phyloP scores from a whole-genome alignment of 495 filamentous ascomycete species.

The Talaromyces borbonicus region DNA sequence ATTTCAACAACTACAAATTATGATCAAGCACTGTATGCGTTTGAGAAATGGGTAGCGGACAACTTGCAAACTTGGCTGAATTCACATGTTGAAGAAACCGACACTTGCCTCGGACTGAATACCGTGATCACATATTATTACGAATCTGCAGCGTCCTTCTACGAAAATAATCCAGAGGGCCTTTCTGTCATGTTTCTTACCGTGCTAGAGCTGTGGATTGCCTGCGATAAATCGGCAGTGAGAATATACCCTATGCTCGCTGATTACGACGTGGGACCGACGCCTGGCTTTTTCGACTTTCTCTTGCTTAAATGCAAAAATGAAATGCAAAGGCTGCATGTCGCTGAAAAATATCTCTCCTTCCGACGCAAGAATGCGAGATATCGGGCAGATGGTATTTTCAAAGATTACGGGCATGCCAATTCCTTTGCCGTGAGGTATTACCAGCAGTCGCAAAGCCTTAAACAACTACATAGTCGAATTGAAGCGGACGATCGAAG shows the following conservation, averaged over 20 bases:
- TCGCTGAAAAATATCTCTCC: conserved; percentile 41
- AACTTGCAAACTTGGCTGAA: conserved; percentile 29
- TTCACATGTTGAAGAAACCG: conserved; percentile 11
- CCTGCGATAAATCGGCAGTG: conserved; percentile 43
- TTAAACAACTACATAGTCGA: conserved; percentile 24
- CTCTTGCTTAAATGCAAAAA: conserved; percentile 37
- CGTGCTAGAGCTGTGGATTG: conserved; percentile 54
- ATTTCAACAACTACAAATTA: background rate
- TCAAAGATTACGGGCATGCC: conserved; percentile 16
- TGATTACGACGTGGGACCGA: conserved; percentile 43
- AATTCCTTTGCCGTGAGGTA: conserved; percentile 44
- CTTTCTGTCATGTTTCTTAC: conserved; percentile 52
- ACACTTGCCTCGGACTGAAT: conserved; percentile 19
- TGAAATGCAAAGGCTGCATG: conserved; percentile 41
- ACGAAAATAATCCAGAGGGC: conserved; percentile 36
- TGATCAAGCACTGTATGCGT: conserved; percentile 14
- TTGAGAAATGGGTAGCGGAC: conserved; percentile 35
- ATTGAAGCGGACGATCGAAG: conserved; percentile 38
- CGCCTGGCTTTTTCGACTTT: conserved; percentile 27
- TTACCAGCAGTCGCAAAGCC: conserved; percentile 35
- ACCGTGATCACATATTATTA: conserved; percentile 24
- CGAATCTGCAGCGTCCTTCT: conserved; percentile 17
- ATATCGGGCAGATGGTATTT: conserved; percentile 18
- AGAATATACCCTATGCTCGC: conserved; percentile 26
- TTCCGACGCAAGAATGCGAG: conserved; percentile 13